These are phyloP conservation scores for Candida sojae DNA, from an alignment of 1,139 yeast genomes.

Conservation along the genomic window DNA sequence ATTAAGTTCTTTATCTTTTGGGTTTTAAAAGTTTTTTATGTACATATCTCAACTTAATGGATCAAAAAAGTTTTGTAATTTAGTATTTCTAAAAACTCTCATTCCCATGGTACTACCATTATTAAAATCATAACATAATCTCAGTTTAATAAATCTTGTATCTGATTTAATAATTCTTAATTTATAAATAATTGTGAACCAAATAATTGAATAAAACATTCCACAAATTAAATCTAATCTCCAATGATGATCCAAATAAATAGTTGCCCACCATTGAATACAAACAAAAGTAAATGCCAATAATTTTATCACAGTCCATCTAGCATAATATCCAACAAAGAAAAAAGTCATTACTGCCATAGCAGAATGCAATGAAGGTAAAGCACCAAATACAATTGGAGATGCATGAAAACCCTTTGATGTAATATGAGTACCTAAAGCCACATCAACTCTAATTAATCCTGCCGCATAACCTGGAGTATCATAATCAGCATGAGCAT, in stretches of 20 bases:
- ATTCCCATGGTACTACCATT: conserved; percentile 57
- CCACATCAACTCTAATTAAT: conserved; percentile 60
- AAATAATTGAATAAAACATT: conserved; percentile 47
- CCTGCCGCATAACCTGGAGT: conserved; percentile 75
- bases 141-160: conserved; percentile 28
- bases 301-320: conserved; percentile 36
- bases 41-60: conserved; percentile 27
- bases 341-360: conserved; percentile 58
- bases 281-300: conserved; percentile 40
- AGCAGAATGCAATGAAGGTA: conserved; percentile 68
- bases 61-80: conserved; percentile 51
- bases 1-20: too few species aligned
- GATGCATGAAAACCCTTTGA: conserved; percentile 65
- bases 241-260: conserved; percentile 74
- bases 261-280: conserved; percentile 76
- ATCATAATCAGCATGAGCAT: conserved; percentile 54
- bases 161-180: conserved; percentile 23
- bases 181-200: conserved; percentile 37
- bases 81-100: conserved; percentile 54
- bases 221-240: conserved; percentile 61
- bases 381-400: conserved; percentile 72
- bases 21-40: too few species aligned
- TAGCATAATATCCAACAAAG: conserved; percentile 44
- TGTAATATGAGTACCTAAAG: conserved; percentile 62
- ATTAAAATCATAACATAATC: conserved; percentile 33